A percentile compares a stretch with the other conserved stretches of the same genome.
Evolutionary conservation across 2,329 filamentous ascomycete genomes (phyloP).

Genomic region (Colletotrichum simmondsii): DNA sequence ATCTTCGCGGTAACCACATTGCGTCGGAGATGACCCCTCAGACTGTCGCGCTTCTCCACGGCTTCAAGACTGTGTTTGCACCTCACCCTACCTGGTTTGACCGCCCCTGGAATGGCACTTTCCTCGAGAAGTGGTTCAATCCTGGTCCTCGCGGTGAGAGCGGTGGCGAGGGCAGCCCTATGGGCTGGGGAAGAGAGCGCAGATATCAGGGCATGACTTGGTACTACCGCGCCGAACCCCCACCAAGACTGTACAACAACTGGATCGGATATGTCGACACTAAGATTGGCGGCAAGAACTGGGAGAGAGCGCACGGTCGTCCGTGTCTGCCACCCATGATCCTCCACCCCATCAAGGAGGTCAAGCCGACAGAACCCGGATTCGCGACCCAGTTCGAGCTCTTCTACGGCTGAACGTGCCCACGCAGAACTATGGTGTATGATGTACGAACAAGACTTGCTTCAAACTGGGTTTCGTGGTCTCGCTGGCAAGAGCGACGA

Average conservation of each 20-base stretch:
- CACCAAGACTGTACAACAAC: constrained; percentile 70
- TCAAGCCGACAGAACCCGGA: constrained; percentile 60
- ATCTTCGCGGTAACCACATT: constrained; percentile 78
- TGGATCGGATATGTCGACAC: constrained; percentile 71
- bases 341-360: constrained; percentile 70
- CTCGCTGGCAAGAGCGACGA: not conserved
- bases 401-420: constrained; percentile 46
- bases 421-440: constrained; percentile 25
- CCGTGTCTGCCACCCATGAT: constrained; percentile 69
- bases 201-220: constrained; percentile 69
- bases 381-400: constrained; percentile 51
- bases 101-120: constrained; percentile 71
- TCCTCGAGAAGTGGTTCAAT: constrained; percentile 69
- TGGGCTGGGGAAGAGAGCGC: constrained; percentile 69
- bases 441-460: constrained; percentile 32
- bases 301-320: constrained; percentile 67
- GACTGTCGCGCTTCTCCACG: constrained; percentile 79
- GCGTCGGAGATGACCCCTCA: constrained; percentile 85
- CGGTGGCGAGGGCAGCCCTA: constrained; percentile 65
- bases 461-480: not conserved
- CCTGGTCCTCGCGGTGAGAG: constrained; percentile 65
- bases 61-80: constrained; percentile 81
- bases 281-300: constrained; percentile 62
- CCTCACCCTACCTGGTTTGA: constrained; percentile 86
- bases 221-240: constrained; percentile 69